Base-by-base conservation (phyloP, 352 stramenopile genomes). In the Thalassiosira mediterranea region DNA sequence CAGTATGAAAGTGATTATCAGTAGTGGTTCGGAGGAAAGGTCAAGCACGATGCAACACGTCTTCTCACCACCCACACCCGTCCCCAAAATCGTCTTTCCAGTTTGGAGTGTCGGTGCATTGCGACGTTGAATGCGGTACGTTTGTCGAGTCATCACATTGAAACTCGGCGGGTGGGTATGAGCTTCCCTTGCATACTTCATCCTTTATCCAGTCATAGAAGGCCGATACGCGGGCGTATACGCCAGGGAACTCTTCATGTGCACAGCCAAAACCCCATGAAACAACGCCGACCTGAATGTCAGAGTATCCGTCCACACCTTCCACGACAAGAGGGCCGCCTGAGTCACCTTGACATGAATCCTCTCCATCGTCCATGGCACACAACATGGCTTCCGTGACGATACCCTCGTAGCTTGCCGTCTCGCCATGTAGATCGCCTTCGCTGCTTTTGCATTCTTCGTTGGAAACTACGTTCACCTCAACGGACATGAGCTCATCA, bases 171-270 rank as follows among this genome's bases (percentile, higher is more conserved):
- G 31, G 31, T 1, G 56, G 56, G 7, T 53, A 25, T 3, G 8
- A 4, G 13, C 56, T 65, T 34, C 19, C 26, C 21, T 25, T 32
- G 10, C 59, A 68, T 28, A 68, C 59, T 10, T 68, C 26, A 5
- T 59, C 42, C 10, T 40, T 23, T 0, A 68, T 68, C 59, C 59
- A 68, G 42, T 68, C 42, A 47, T 60, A 59, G 21, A 44, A 25
- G 60, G 40, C 26, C n/a, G 40, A 60, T 17, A 68, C 28, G 15
- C 59, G 44, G 34, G 40, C 5, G 21, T 68, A 68, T 13, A 68
- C 59, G 23, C 59, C 59, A 13, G 59, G 59, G 17, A 68, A 68
- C 0, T 60, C 23, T 19, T 59, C 28, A 13, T 60, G 37, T 0
- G 59, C 40, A 15, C 59, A 68, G 17, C 28, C 40, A 2, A 60